Percentiles rank a stretch among this genome's conserved stretches.
Conservation (phyloP, 768 basidiomycete species). For the Boletus reticulatus region DNA sequence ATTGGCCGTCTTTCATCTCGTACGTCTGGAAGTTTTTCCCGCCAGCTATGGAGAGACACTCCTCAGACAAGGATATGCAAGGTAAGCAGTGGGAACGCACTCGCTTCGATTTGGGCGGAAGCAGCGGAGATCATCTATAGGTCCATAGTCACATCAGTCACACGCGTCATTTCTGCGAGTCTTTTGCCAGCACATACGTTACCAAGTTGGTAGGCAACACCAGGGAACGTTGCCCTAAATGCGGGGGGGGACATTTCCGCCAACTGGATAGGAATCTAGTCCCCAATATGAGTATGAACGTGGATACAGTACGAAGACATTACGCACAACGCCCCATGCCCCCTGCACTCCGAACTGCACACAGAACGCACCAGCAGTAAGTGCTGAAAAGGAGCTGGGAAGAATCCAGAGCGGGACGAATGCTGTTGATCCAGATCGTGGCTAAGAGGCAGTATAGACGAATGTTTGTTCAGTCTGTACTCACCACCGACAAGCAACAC, state of each 20-base stretch:
- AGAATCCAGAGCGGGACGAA: slow-evolving; percentile 86
- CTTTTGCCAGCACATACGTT: slow-evolving; percentile 39
- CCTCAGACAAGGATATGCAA: not conserved
- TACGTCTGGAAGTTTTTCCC: slow-evolving; percentile 55
- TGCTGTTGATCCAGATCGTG: slow-evolving; percentile 17
- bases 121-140: slow-evolving; percentile 64
- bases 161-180: too few species aligned
- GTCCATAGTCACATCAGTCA: not conserved
- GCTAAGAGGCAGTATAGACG: not conserved
- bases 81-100: slow-evolving; percentile 32
- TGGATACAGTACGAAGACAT: not conserved
- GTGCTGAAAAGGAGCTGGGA: slow-evolving; percentile 61
- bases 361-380: slow-evolving; percentile 84
- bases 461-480: not conserved
- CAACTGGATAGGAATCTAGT: slow-evolving; percentile 69
- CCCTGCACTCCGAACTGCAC: slow-evolving; percentile 89
- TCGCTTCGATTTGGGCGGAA: slow-evolving; percentile 78
- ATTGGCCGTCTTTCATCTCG: slow-evolving; percentile 39
- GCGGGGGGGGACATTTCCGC: slow-evolving; percentile 86
- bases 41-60: slow-evolving; percentile 47
- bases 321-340: slow-evolving; percentile 80
- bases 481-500: slow-evolving; percentile 27
- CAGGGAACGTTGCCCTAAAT: slow-evolving; percentile 86
- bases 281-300: not conserved
- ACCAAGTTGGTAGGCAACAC: slow-evolving; percentile 82